Percentiles rank a stretch among this genome's conserved stretches.
Evolutionary conservation across 345 rosid species (phyloP).

Genomic region (Iberis pinnata): DNA sequence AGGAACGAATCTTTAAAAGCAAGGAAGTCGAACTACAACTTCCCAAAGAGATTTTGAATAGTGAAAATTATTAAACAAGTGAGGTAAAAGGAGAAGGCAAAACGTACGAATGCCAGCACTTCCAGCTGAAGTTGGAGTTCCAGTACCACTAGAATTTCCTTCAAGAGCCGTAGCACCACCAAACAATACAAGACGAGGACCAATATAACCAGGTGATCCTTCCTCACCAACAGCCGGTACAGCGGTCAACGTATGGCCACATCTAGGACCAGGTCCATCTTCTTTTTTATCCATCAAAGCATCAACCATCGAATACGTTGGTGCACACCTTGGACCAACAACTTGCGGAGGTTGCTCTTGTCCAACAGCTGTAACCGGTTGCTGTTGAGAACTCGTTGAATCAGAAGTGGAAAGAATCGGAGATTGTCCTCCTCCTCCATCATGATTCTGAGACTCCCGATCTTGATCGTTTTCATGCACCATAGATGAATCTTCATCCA

Average conservation of each 20-base stretch:
- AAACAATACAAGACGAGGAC: constrained; percentile 81
- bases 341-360: constrained; percentile 35
- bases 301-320: constrained; percentile 71
- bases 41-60: not conserved
- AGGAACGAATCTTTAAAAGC: not conserved
- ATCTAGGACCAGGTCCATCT: constrained; percentile 95
- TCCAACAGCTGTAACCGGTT: constrained; percentile 5
- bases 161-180: constrained; percentile 95
- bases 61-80: not conserved
- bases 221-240: constrained; percentile 95
- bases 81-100: constrained; percentile 14
- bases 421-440: constrained; percentile 16
- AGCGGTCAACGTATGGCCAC: constrained; percentile 91
- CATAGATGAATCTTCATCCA: constrained; percentile 82
- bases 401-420: constrained; percentile 26
- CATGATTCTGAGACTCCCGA: constrained; percentile 33
- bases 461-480: constrained; percentile 58
- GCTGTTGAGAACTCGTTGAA: constrained; percentile 21
- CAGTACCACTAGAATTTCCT: constrained; percentile 71
- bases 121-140: constrained; percentile 84
- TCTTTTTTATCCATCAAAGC: constrained; percentile 79
- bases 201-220: constrained; percentile 67
- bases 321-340: constrained; percentile 87
- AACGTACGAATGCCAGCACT: constrained; percentile 81
- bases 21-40: not conserved